Percentiles rank a stretch among this genome's conserved stretches.
phyloP scores from a whole-genome alignment of 768 basidiomycete species.

The Mycena kentingensis region DNA sequence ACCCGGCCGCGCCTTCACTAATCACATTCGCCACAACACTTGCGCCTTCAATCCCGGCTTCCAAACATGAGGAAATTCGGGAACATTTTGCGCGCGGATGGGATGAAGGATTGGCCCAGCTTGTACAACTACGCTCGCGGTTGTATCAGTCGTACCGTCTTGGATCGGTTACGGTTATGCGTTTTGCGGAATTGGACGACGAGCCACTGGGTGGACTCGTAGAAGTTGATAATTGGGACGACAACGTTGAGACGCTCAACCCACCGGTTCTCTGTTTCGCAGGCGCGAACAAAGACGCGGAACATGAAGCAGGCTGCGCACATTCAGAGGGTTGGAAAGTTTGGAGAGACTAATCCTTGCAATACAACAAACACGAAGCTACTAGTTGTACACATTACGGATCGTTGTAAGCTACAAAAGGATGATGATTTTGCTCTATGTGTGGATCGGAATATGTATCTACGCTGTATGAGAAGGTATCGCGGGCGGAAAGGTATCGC shows the following conservation, averaged over 20 bases:
- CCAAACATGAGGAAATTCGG: conserved; percentile 42
- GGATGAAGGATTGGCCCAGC: conserved; percentile 56
- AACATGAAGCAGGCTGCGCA: conserved; percentile 42
- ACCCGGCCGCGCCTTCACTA: conserved; percentile 56
- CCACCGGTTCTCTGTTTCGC: conserved; percentile 46
- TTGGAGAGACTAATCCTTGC: conserved; percentile 31
- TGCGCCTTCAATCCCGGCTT: conserved; percentile 30
- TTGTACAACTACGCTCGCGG: conserved; percentile 51
- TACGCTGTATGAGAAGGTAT: too few species aligned
- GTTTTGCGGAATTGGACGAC: conserved; percentile 32
- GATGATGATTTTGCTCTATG: too few species aligned
- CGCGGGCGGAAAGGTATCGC: too few species aligned
- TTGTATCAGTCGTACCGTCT: conserved; percentile 49
- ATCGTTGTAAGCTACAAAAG: too few species aligned
- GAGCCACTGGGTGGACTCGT: conserved; percentile 40
- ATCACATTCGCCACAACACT: conserved; percentile 50
- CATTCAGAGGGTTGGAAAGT: conserved; percentile 40
- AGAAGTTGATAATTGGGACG: conserved; percentile 34
- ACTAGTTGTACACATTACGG: too few species aligned
- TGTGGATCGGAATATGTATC: too few species aligned
- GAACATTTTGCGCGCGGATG: conserved; percentile 63
- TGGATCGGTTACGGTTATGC: conserved; percentile 44
- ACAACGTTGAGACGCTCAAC: conserved; percentile 14
- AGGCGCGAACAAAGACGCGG: conserved; percentile 29
- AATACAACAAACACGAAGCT: too few species aligned